Base-by-base conservation (phyloP, 139 green algal genomes). In the Auxenochlorella pyrenoidosa region DNA sequence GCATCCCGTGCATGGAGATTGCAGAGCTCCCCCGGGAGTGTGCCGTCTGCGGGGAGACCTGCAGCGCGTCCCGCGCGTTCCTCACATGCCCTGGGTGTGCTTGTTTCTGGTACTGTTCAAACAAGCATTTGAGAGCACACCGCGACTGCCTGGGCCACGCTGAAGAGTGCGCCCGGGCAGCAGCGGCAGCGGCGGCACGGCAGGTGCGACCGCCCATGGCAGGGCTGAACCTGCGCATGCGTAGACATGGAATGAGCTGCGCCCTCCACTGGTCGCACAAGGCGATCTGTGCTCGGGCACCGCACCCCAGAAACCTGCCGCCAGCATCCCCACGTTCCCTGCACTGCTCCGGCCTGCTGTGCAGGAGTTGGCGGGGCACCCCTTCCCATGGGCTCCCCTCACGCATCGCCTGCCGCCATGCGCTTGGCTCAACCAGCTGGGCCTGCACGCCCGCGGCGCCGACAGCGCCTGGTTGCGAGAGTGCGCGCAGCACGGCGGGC, bases 321-420 rank as follows among this genome's bases (percentile, higher is more conserved):
- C n/a, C n/a, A n/a, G n/a, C n/a, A n/a, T n/a, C n/a, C n/a, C n/a
- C n/a, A n/a, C n/a, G n/a, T n/a, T n/a, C n/a, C n/a, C n/a, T n/a
- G n/a, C n/a, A n/a, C n/a, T 22, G 22, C 72, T 58, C 15, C 18
- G n/a, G 3, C 1, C 24, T 12, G 1, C 34, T 75, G n/a, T 26
- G 75, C 80, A 85, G 80, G 80, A 85, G 80, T 63, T 85, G 80
- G 40, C 28, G 5, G 32, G 24, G 34, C 80, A 85, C 63, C 80
- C 63, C 41, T 65, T 85, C 15, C 59, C 63, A 18, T 85, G 63
- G 80, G 63, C 80, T 1, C 40, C 40, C 21, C 28, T 30, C 26
- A 85, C 80, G 18, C 80, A 85, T 40, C 21, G 1, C 10, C 63
- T 60, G 63, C 59, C 30, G 80, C 80, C 80, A 28, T 85, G 80